Evolutionary conservation across 768 basidiomycete genomes (phyloP).

Genomic region (Lactifluus pinguis): DNA sequence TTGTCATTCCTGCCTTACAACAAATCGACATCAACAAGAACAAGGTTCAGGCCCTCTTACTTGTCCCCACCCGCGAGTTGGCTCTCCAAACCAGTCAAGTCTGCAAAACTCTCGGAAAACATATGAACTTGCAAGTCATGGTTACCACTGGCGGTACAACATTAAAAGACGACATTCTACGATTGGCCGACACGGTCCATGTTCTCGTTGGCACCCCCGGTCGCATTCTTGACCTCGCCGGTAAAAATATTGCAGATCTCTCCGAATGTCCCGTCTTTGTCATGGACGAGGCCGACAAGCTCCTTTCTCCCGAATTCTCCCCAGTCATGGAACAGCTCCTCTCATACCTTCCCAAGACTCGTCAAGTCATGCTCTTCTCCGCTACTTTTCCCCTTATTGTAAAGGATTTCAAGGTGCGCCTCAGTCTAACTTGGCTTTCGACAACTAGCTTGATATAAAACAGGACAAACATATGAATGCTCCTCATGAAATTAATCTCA

Average conservation of each 20-base stretch:
- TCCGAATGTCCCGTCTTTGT: slow-evolving; percentile 93
- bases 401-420: slow-evolving; percentile 90
- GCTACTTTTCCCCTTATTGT: slow-evolving; percentile 99
- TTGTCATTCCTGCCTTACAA: slow-evolving; percentile 95
- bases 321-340: slow-evolving; percentile 97
- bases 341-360: slow-evolving; percentile 67
- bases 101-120: slow-evolving; percentile 93
- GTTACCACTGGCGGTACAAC: slow-evolving; percentile 98
- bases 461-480: slow-evolving; percentile 95
- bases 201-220: slow-evolving; percentile 97
- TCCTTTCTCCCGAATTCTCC: slow-evolving; percentile 93
- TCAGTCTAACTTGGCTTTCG: background rate
- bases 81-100: slow-evolving; percentile 99
- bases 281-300: slow-evolving; percentile 99
- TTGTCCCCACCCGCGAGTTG: slow-evolving; percentile 97
- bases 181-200: slow-evolving; percentile 83
- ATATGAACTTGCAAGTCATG: slow-evolving; percentile 95
- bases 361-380: slow-evolving; percentile 98
- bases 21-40: slow-evolving; percentile 74
- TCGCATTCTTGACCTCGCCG: slow-evolving; percentile 87
- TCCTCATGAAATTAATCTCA: slow-evolving; percentile 97
- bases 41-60: slow-evolving; percentile 93
- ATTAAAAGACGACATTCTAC: slow-evolving; percentile 94
- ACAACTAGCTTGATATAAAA: slow-evolving; percentile 14
- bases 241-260: slow-evolving; percentile 89